Conservation (phyloP, 1,284 basidiomycete genomes). For the Austropuccinia psidii region DNA sequence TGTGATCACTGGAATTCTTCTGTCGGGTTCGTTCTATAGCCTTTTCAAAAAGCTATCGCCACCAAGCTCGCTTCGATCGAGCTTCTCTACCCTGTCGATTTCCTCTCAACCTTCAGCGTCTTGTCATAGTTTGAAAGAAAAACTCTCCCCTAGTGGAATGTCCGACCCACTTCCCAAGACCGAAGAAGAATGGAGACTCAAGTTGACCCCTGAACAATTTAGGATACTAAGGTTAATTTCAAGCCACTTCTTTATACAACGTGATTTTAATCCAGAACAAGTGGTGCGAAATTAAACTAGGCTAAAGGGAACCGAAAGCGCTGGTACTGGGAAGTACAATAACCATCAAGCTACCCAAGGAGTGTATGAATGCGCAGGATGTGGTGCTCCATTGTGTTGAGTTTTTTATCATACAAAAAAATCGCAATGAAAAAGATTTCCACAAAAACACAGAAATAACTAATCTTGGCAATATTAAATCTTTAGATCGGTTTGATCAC, state of each 20-base stretch:
- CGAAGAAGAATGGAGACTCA: conserved; percentile 32
- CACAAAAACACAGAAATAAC: neutral
- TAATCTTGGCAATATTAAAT: neutral
- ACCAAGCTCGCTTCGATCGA: too few relatives aligned
- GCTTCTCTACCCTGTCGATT: too few relatives aligned
- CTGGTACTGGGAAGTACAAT: conserved; percentile 20
- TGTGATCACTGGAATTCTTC: too few relatives aligned
- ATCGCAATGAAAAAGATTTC: conserved; percentile 23
- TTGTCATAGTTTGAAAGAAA: too few relatives aligned
- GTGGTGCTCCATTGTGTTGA: conserved; percentile 47
- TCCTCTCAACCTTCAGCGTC: too few relatives aligned
- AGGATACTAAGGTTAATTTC: conserved; percentile 18
- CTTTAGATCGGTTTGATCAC: conserved; percentile 30
- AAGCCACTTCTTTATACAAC: neutral
- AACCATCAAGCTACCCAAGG: conserved; percentile 34
- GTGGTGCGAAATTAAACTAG: neutral
- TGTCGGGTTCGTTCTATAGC: too few relatives aligned
- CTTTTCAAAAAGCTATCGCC: too few relatives aligned
- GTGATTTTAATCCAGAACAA: neutral
- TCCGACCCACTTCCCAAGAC: conserved; percentile 20
- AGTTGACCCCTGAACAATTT: conserved; percentile 22
- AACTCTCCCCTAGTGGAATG: too few relatives aligned
- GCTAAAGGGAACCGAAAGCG: conserved; percentile 16
- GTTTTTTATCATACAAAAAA: conserved; percentile 1
- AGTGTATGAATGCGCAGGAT: conserved; percentile 48